These are phyloP conservation scores for Puccinia triticina DNA, from an alignment of 1,284 basidiomycete genomes.

Conservation along the genomic window DNA sequence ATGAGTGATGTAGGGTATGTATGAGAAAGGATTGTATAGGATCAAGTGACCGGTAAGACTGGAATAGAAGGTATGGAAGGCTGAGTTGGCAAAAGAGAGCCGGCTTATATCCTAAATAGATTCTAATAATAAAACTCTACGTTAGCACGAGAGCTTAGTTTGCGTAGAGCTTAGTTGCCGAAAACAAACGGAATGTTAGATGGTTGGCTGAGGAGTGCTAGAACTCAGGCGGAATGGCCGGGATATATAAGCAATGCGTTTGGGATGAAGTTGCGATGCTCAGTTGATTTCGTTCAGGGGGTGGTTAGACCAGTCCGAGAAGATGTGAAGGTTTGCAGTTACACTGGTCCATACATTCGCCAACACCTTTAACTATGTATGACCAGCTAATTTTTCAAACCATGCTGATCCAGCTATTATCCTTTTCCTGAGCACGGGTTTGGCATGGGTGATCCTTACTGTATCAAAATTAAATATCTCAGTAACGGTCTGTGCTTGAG, in stretches of 20 bases:
- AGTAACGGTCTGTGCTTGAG: neutral
- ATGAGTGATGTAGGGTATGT: neutral
- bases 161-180: neutral
- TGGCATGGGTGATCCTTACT: neutral
- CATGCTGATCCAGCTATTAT: neutral
- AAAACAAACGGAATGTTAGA: conserved; percentile 11
- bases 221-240: neutral
- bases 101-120: neutral
- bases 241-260: conserved; percentile 6
- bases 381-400: conserved; percentile 6
- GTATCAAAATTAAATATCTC: neutral
- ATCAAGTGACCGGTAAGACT: conserved; percentile 8
- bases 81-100: neutral
- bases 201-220: neutral
- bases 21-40: conserved; percentile 1
- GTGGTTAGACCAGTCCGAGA: conserved; percentile 14
- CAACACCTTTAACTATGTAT: neutral
- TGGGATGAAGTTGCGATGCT: conserved; percentile 4
- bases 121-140: conserved; percentile 8
- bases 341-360: conserved; percentile 4
- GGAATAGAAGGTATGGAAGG: neutral
- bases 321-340: conserved; percentile 8
- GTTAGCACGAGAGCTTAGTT: neutral
- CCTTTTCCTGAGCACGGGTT: neutral
- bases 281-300: conserved; percentile 17